Percentiles rank a stretch among this genome's conserved stretches.
Conservation (phyloP, 2,329 filamentous ascomycete genomes). For the Colletotrichum echinochloae region DNA sequence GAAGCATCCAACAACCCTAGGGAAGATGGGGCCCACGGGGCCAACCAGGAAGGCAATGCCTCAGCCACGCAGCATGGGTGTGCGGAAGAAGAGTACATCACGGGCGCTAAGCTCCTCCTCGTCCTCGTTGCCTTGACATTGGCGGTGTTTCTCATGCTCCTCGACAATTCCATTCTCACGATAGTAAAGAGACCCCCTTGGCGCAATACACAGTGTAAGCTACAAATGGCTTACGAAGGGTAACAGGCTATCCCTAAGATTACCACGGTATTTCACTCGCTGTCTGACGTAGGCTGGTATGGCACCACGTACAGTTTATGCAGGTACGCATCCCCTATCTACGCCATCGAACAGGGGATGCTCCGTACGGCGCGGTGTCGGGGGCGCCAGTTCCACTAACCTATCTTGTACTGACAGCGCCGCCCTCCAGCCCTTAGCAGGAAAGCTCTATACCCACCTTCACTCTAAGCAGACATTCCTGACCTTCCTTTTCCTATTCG, state of each 20-base stretch:
- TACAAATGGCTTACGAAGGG: conserved; percentile 22
- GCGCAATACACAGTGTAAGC: no score
- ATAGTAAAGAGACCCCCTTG: no score
- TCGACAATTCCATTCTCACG: conserved; percentile 65
- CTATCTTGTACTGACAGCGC: conserved; percentile 51
- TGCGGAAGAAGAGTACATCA: conserved; percentile 44
- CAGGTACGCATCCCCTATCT: conserved; percentile 48
- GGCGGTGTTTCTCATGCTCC: conserved; percentile 59
- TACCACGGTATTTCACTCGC: conserved; percentile 61
- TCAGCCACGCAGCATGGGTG: no score
- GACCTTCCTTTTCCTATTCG: conserved; percentile 48
- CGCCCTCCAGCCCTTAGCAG: conserved; percentile 63
- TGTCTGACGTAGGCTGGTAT: conserved; percentile 68
- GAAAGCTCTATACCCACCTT: conserved; percentile 62
- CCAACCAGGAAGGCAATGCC: no score
- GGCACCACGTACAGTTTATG: conserved; percentile 61
- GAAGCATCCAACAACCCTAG: background rate
- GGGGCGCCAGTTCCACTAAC: background rate
- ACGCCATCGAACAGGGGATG: background rate
- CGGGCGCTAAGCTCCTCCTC: conserved; percentile 50
- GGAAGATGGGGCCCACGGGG: background rate
- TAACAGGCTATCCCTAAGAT: conserved; percentile 60
- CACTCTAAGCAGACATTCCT: conserved; percentile 47
- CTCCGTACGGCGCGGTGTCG: no score
- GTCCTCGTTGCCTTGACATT: conserved; percentile 54